Percentiles rank a stretch among this genome's conserved stretches.
phyloP scores from a whole-genome alignment of 75 land plant species.

The Pseudotsuga menziesii region DNA sequence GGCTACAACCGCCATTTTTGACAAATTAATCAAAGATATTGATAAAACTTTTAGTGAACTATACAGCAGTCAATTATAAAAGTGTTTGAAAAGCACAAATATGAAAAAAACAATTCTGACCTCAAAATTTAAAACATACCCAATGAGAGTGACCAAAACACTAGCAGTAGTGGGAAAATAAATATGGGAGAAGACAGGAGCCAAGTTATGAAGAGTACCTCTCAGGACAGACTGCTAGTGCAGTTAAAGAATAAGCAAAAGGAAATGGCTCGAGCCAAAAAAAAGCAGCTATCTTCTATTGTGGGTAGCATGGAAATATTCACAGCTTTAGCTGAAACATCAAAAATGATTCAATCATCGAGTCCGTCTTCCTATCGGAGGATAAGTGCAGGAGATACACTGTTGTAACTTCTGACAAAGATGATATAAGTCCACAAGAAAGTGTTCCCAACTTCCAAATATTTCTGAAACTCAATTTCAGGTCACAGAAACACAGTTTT shows the following conservation, averaged over 20 bases:
- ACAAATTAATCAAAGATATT: no score
- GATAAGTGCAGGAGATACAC: slow-evolving; percentile 14
- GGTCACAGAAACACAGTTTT: not conserved
- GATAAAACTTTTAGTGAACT: no score
- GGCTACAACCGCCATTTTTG: no score
- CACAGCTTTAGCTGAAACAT: not conserved
- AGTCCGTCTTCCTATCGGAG: slow-evolving; percentile 8
- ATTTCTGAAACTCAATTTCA: not conserved
- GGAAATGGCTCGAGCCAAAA: slow-evolving; percentile 19
- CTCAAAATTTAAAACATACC: no score
- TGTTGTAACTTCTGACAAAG: slow-evolving; percentile 41
- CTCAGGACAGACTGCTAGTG: not conserved
- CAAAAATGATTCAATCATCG: not conserved
- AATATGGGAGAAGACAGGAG: no score
- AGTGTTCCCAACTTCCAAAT: not conserved
- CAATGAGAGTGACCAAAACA: no score
- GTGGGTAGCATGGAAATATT: slow-evolving; percentile 9
- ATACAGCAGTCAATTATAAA: no score
- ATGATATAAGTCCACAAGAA: slow-evolving; percentile 20
- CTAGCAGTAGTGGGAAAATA: no score
- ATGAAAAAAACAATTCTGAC: no score
- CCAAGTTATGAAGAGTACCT: not conserved
- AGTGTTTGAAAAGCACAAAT: no score
- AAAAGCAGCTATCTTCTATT: slow-evolving; percentile 26
- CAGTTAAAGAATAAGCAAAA: not conserved